Conservation (phyloP, 306 rosid species). For the Vachellia collinsii region DNA sequence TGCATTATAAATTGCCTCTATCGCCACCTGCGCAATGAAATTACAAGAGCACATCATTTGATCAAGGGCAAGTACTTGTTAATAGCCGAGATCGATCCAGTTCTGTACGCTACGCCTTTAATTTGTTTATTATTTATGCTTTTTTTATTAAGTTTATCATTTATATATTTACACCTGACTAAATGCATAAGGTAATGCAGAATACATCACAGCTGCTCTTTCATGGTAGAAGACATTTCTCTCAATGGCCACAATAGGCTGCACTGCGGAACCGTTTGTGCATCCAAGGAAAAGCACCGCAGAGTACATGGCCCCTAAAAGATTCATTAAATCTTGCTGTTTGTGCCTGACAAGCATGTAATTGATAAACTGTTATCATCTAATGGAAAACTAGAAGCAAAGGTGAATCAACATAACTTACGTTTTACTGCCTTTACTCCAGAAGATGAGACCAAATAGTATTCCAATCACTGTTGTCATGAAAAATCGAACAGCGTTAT, state of each 20-base stretch:
- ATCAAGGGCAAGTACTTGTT: too few species aligned
- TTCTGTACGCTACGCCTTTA: too few species aligned
- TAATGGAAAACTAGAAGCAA: background rate
- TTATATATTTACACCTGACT: constrained; percentile 43
- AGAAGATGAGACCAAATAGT: constrained; percentile 63
- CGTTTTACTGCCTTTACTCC: constrained; percentile 54
- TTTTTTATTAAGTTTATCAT: too few species aligned
- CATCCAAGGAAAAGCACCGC: constrained; percentile 58
- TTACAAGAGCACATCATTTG: too few species aligned
- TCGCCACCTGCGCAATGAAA: constrained; percentile 60
- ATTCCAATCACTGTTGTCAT: constrained; percentile 49
- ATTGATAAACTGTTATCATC: too few species aligned
- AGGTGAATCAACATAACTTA: constrained; percentile 33
- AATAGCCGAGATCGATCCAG: too few species aligned
- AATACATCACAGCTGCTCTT: constrained; percentile 40
- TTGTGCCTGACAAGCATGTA: constrained; percentile 28
- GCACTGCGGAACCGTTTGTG: constrained; percentile 56
- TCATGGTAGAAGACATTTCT: constrained; percentile 81
- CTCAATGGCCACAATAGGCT: constrained; percentile 58
- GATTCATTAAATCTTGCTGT: constrained; percentile 50
- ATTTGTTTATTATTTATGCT: background rate
- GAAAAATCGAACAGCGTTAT: constrained; percentile 57
- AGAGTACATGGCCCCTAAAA: constrained; percentile 66
- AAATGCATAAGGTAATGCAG: constrained; percentile 40
- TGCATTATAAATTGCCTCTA: constrained; percentile 61